These are phyloP conservation scores for Tetrahymena malaccensis DNA, from an alignment of 73 alveolate species.

Conservation along the genomic window DNA sequence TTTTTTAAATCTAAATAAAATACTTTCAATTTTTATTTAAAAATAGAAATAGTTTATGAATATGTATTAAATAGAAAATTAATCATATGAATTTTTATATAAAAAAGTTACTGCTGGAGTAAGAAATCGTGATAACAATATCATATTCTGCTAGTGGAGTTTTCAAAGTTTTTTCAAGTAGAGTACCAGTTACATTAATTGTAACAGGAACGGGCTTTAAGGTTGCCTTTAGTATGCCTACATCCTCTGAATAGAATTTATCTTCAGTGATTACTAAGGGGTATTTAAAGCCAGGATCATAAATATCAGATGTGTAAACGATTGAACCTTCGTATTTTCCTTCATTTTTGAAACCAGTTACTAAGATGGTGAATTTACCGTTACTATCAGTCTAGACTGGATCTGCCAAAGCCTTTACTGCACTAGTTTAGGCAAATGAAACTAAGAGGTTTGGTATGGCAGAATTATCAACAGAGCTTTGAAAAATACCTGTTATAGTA, in stretches of 20 bases:
- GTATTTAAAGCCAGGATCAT: background rate
- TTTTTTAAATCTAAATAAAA: too few relatives aligned
- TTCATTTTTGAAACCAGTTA: background rate
- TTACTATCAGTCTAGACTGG: background rate
- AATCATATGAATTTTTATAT: too few relatives aligned
- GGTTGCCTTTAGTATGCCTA: background rate
- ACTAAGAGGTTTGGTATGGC: background rate
- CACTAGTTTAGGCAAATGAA: background rate
- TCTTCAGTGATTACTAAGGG: background rate
- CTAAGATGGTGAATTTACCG: background rate
- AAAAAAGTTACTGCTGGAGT: background rate
- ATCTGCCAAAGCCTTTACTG: background rate
- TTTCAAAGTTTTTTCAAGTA: background rate
- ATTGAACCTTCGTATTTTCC: background rate
- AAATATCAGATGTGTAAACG: background rate
- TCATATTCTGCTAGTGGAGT: background rate
- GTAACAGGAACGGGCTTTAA: background rate
- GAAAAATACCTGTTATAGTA: background rate
- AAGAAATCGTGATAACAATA: background rate
- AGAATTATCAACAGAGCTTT: background rate
- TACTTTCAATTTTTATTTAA: too few relatives aligned
- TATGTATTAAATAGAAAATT: too few relatives aligned
- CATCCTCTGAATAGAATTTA: background rate
- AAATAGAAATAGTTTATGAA: too few relatives aligned
- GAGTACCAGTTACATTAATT: background rate